These are phyloP conservation scores for Tricharina praecox DNA, from an alignment of 495 filamentous ascomycete species.

Conservation along the genomic window DNA sequence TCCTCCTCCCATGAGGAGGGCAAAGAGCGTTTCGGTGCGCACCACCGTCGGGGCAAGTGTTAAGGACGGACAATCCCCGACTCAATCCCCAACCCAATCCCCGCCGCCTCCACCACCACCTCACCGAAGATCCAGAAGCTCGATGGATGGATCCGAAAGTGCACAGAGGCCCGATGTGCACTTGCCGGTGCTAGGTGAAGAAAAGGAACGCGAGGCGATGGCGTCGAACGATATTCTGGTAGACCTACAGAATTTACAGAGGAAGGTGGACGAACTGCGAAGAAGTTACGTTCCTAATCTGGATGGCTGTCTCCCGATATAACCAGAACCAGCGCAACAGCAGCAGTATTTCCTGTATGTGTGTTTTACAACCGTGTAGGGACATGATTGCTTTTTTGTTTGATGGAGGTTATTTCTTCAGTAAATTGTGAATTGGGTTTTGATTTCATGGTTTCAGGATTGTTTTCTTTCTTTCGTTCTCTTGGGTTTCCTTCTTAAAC, in stretches of 20 bases:
- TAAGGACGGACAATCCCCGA: neutral
- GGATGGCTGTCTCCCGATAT: no score
- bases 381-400: no score
- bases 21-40: constrained; percentile 11
- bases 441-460: no score
- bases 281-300: constrained; percentile 19
- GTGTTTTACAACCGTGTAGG: no score
- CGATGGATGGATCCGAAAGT: no score
- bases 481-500: no score
- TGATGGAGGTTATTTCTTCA: no score
- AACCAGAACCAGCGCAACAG: no score
- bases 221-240: constrained; percentile 17
- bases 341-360: no score
- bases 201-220: neutral
- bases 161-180: no score
- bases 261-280: constrained; percentile 22
- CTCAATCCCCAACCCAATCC: constrained; percentile 6
- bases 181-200: constrained; percentile 3
- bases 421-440: no score
- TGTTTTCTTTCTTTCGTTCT: no score
- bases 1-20: constrained; percentile 15
- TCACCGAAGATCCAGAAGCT: neutral
- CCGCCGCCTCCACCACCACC: constrained; percentile 14
- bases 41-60: neutral
- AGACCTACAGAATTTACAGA: constrained; percentile 22